Percentiles rank a stretch among this genome's conserved stretches.
phyloP scores from a whole-genome alignment of 73 alveolate genomes.

The Paramecium sonneborni region DNA sequence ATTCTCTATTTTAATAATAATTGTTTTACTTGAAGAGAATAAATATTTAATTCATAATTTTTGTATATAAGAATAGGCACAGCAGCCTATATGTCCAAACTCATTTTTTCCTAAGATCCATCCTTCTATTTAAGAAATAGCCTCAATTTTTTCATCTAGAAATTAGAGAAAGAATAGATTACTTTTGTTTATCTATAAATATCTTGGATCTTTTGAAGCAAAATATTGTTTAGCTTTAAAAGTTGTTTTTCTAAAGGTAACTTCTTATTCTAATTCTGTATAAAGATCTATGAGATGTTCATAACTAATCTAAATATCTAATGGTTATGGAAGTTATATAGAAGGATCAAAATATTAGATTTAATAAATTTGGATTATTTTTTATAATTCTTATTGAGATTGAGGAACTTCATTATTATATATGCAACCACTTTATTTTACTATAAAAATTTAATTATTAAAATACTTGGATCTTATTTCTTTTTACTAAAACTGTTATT shows the following conservation, averaged over 20 bases:
- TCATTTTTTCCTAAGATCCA: constrained; percentile 49
- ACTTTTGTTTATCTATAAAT: background rate
- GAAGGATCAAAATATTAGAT: constrained; percentile 10
- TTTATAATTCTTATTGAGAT: background rate
- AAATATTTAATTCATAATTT: background rate
- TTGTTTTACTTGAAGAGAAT: background rate
- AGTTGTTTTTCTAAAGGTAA: background rate
- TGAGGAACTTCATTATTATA: background rate
- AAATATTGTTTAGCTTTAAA: background rate
- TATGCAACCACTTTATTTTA: background rate
- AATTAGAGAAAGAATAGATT: background rate
- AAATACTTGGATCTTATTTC: background rate
- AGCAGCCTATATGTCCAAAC: constrained; percentile 38
- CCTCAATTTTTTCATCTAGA: background rate
- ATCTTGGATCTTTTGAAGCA: constrained; percentile 12
- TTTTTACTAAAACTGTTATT: background rate
- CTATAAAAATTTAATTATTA: background rate
- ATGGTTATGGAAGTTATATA: background rate
- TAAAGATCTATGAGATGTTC: constrained; percentile 21
- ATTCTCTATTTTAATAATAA: background rate
- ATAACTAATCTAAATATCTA: background rate
- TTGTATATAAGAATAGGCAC: background rate
- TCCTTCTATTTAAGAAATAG: background rate
- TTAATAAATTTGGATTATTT: background rate
- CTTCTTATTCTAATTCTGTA: background rate